Evolutionary conservation across 805 yeast species (phyloP).

Genomic region (Priceomyces medius): DNA sequence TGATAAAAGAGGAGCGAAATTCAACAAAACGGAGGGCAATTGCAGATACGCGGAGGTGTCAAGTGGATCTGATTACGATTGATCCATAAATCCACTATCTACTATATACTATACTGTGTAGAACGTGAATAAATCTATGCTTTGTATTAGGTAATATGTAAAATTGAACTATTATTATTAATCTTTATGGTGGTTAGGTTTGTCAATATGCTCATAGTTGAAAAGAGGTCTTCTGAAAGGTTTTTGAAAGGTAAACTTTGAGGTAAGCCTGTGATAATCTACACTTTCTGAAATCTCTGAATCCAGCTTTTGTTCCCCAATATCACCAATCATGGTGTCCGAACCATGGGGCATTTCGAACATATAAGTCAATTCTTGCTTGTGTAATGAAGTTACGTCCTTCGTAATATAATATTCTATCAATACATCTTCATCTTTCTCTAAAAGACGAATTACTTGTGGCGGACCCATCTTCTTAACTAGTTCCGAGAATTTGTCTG

Average conservation of each 20-base stretch:
- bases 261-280: conserved; percentile 21
- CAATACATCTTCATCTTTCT: conserved; percentile 21
- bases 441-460: conserved; percentile 19
- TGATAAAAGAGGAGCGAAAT: too few relatives aligned
- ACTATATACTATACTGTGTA: too few relatives aligned
- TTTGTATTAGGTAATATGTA: background rate
- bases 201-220: conserved; percentile 25
- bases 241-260: conserved; percentile 19
- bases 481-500: conserved; percentile 15
- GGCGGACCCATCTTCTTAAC: conserved; percentile 16
- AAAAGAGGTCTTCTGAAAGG: conserved; percentile 26
- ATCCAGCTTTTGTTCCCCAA: conserved; percentile 15
- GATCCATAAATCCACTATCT: too few relatives aligned
- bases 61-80: too few relatives aligned
- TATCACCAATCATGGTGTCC: conserved; percentile 20
- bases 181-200: conserved; percentile 19
- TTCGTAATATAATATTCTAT: conserved; percentile 27
- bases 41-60: too few relatives aligned
- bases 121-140: too few relatives aligned
- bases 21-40: too few relatives aligned
- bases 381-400: conserved; percentile 24
- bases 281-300: conserved; percentile 13
- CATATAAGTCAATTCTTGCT: conserved; percentile 19
- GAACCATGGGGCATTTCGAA: conserved; percentile 21
- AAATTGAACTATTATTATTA: background rate